Evolutionary conservation across 257 asterid genomes (phyloP).

Genomic region (Galeopsis tetrahit): DNA sequence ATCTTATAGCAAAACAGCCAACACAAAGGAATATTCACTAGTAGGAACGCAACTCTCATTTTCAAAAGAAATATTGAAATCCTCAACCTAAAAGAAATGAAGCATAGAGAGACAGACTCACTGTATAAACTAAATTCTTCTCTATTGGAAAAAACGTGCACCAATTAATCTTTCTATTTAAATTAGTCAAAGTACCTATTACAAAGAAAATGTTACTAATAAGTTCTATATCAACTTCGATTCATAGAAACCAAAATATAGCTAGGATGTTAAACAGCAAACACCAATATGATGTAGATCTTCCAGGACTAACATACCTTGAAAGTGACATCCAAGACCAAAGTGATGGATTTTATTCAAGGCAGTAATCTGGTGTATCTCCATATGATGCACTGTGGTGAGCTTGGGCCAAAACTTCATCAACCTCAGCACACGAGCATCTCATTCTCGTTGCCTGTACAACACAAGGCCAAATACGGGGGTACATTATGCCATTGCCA

Average conservation of each 20-base stretch:
- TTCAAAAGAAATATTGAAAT: background rate
- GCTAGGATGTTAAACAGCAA: background rate
- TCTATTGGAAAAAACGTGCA: background rate
- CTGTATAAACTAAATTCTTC: background rate
- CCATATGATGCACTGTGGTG: conserved; percentile 2
- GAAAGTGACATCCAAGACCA: background rate
- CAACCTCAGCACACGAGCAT: conserved; percentile 53
- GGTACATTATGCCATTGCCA: conserved; percentile 68
- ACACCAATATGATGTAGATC: background rate
- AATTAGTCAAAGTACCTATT: background rate
- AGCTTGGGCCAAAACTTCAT: conserved; percentile 38
- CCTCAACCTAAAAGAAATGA: background rate
- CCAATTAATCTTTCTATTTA: background rate
- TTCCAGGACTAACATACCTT: background rate
- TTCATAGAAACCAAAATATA: background rate
- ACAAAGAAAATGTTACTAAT: background rate
- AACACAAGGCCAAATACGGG: conserved; percentile 83
- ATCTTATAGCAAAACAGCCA: background rate
- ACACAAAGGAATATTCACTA: too few species aligned
- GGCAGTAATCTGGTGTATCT: background rate
- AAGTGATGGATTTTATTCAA: background rate
- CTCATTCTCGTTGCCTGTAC: conserved; percentile 72
- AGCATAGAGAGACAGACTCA: background rate
- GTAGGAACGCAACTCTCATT: background rate
- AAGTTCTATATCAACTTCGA: background rate